A percentile compares a stretch with the other conserved stretches of the same genome.
Conservation (phyloP, 192 early-diverging fungal species). For the Blastocladiella britannica region DNA sequence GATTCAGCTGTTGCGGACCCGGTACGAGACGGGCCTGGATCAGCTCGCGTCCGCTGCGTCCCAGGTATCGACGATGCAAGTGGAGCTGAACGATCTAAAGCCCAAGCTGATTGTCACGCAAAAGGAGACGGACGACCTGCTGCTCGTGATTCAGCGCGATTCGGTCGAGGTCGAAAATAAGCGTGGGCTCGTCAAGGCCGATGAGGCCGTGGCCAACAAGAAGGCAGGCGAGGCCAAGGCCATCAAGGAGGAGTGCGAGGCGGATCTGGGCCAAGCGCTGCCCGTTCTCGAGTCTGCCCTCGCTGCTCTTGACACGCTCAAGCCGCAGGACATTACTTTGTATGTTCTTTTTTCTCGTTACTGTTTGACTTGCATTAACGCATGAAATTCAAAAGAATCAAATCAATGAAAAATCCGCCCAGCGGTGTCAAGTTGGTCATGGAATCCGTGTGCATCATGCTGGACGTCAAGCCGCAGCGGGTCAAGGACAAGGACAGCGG, state of each 20-base stretch:
- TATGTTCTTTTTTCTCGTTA: too few species aligned
- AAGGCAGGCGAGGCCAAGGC: constrained; percentile 56
- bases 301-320: constrained; percentile 79
- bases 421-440: constrained; percentile 86
- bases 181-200: constrained; percentile 51
- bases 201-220: constrained; percentile 48
- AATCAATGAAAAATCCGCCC: constrained; percentile 93
- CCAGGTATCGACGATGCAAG: constrained; percentile 83
- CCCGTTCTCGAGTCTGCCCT: constrained; percentile 94
- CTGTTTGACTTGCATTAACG: too few species aligned
- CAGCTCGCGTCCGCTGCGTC: constrained; percentile 80
- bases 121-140: constrained; percentile 77
- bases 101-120: constrained; percentile 69
- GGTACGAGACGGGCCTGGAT: constrained; percentile 89
- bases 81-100: constrained; percentile 64
- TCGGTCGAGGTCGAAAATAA: constrained; percentile 84
- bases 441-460: constrained; percentile 86
- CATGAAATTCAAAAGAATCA: too few species aligned
- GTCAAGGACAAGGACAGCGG: constrained; percentile 51
- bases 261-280: constrained; percentile 79
- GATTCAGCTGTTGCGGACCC: constrained; percentile 92
- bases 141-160: constrained; percentile 82
- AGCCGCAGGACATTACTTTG: constrained; percentile 88
- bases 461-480: constrained; percentile 70
- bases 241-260: constrained; percentile 53